Conservation (phyloP, 805 yeast species). For the Pichia cabralensis region DNA sequence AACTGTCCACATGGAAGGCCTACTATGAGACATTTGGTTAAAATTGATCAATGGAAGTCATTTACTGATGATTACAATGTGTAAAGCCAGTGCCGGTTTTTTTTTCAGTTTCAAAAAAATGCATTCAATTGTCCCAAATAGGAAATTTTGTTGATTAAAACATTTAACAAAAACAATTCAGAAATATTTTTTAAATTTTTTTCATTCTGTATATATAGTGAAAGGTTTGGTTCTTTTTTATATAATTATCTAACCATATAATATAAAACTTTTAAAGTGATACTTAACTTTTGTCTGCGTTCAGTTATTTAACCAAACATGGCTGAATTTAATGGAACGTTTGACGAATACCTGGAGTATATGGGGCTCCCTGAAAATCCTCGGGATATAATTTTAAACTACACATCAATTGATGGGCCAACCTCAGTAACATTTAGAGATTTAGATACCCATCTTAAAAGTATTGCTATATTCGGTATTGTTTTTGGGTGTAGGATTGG, state of each 20-base stretch:
- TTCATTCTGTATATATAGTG: no score
- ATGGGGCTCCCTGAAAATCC: conserved; percentile 11
- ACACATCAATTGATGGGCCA: conserved; percentile 34
- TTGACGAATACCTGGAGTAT: no score
- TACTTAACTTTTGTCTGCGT: no score
- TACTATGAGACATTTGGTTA: conserved; percentile 83
- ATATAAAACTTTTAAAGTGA: no score
- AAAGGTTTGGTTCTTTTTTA: no score
- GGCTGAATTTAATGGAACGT: no score
- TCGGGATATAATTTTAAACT: conserved; percentile 24
- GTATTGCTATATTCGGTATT: conserved; percentile 30
- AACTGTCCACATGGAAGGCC: conserved; percentile 97
- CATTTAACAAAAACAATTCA: no score
- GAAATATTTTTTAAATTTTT: no score
- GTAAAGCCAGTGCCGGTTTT: not conserved
- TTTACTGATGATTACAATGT: conserved; percentile 34
- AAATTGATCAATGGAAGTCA: conserved; percentile 37
- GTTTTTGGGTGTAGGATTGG: conserved; percentile 54
- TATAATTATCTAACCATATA: no score
- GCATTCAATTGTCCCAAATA: conserved; percentile 21
- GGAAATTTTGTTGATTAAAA: conserved; percentile 21
- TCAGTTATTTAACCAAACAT: no score
- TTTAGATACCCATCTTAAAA: conserved; percentile 29
- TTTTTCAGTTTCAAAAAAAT: not conserved
- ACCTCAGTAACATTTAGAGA: conserved; percentile 30